Evolutionary conservation across 139 green algal genomes (phyloP).

Genomic region (Desmodesmus armatus): DNA sequence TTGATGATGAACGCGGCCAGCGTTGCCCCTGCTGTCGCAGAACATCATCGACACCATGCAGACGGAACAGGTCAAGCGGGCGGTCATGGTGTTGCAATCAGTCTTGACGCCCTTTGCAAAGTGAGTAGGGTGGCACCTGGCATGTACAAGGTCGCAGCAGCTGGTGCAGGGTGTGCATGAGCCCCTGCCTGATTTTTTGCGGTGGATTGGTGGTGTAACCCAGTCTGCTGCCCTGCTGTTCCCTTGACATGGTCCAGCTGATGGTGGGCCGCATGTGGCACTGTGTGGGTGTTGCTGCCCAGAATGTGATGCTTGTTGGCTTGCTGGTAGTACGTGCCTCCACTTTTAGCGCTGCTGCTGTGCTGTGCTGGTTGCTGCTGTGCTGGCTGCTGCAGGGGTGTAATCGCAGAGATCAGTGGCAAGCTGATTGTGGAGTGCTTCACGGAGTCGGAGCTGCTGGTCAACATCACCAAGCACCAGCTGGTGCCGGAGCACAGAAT

Average conservation of each 20-base stretch:
- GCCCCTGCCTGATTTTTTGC: background rate
- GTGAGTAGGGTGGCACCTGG: slow-evolving; percentile 34
- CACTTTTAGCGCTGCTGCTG: too few relatives aligned
- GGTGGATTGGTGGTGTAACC: too few relatives aligned
- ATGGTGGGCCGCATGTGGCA: too few relatives aligned
- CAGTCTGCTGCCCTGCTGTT: background rate
- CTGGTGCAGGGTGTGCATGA: too few relatives aligned
- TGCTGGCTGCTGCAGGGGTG: slow-evolving; percentile 10
- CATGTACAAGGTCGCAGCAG: too few relatives aligned
- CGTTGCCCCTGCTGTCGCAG: slow-evolving; percentile 50
- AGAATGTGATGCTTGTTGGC: background rate
- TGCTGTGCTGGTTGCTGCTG: background rate
- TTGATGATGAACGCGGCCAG: background rate
- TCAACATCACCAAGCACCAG: slow-evolving; percentile 98
- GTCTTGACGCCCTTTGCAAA: slow-evolving; percentile 75
- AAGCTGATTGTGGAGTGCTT: slow-evolving; percentile 86
- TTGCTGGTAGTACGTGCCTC: background rate
- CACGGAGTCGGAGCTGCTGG: slow-evolving; percentile 91
- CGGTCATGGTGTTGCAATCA: slow-evolving; percentile 88
- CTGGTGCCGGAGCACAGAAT: slow-evolving; percentile 94
- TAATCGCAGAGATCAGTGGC: slow-evolving; percentile 29
- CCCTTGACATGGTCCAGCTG: too few relatives aligned
- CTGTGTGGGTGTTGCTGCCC: background rate
- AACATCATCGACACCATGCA: slow-evolving; percentile 91
- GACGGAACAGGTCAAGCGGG: slow-evolving; percentile 79